Evolutionary conservation across 768 basidiomycete genomes (phyloP).

Genomic region (Suillus weaverae): DNA sequence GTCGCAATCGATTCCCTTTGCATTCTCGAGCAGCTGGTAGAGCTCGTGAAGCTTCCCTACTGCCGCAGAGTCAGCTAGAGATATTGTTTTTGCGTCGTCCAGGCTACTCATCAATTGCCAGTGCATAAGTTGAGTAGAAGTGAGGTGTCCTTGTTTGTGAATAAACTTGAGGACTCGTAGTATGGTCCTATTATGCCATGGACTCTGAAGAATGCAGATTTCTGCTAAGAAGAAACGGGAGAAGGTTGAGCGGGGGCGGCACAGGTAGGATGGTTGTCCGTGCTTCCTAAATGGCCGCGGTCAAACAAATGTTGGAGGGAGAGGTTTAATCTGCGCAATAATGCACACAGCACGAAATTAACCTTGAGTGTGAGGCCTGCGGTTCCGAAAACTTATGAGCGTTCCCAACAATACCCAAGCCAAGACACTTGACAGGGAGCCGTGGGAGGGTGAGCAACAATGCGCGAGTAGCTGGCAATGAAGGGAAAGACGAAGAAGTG

Average conservation of each 20-base stretch:
- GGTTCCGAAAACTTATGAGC: too few relatives aligned
- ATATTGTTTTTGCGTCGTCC: not conserved
- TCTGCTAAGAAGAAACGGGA: not conserved
- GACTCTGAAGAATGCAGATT: not conserved
- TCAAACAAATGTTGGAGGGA: too few relatives aligned
- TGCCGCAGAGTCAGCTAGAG: not conserved
- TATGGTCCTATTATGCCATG: not conserved
- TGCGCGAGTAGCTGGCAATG: too few relatives aligned
- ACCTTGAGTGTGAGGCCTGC: too few relatives aligned
- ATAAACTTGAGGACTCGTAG: not conserved
- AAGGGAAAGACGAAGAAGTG: too few relatives aligned
- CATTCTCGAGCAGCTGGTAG: not conserved
- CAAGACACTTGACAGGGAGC: too few relatives aligned
- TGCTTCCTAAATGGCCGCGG: too few relatives aligned
- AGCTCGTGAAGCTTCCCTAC: not conserved
- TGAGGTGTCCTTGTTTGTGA: not conserved
- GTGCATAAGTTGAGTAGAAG: not conserved
- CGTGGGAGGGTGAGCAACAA: too few relatives aligned
- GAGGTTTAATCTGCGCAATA: too few relatives aligned
- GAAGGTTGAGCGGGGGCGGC: not conserved
- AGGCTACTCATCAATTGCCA: not conserved
- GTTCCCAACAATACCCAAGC: too few relatives aligned
- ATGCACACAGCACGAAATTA: too few relatives aligned
- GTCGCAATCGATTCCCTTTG: not conserved
- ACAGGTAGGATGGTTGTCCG: too few relatives aligned